Conservation (phyloP, 164 flowering plant genomes). For the Amborella trichopoda region DNA sequence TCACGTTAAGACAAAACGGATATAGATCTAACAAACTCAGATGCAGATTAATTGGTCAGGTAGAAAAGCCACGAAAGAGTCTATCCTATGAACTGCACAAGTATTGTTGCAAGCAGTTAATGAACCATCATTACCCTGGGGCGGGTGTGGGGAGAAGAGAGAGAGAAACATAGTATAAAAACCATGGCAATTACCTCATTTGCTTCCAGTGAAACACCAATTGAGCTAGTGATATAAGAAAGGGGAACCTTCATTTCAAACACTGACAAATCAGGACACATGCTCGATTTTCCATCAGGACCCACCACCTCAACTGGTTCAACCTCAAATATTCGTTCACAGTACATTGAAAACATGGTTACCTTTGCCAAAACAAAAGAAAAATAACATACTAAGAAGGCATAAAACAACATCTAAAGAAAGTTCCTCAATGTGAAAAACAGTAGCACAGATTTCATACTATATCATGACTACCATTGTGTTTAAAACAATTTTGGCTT, state of each 20-base stretch:
- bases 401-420: background rate
- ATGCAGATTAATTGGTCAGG: no score
- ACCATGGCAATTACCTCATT: constrained; percentile 45
- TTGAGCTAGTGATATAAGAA: constrained; percentile 52
- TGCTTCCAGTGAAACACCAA: constrained; percentile 62
- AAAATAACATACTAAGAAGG: background rate
- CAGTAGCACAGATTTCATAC: background rate
- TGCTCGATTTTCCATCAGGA: constrained; percentile 42
- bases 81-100: no score
- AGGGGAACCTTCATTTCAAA: constrained; percentile 69
- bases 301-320: constrained; percentile 87
- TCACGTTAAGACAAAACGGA: no score
- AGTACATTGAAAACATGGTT: constrained; percentile 74
- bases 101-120: no score
- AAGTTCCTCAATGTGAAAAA: background rate
- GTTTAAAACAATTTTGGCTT: constrained; percentile 88
- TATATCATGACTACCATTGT: constrained; percentile 48
- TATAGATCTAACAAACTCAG: no score
- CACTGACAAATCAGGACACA: constrained; percentile 66
- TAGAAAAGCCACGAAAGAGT: no score
- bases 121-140: no score
- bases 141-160: no score
- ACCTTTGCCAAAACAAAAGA: constrained; percentile 34
- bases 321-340: constrained; percentile 74
- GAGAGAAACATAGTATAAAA: no score